phyloP scores from a whole-genome alignment of 805 yeast genomes.

The Kodamaea kakaduensis region DNA sequence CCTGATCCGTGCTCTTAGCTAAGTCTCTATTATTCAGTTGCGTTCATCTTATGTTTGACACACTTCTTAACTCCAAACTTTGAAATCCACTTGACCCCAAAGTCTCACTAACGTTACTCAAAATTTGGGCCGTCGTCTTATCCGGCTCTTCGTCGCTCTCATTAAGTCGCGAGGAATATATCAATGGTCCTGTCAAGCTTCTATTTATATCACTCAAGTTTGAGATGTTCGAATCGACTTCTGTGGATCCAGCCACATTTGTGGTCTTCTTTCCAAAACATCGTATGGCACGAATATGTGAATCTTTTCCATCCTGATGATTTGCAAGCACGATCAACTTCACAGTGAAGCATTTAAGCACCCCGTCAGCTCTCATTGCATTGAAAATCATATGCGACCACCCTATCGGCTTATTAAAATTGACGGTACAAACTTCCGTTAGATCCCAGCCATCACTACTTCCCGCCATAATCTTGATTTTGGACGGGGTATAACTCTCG shows the following conservation, averaged over 20 bases:
- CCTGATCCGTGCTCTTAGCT: too few species aligned
- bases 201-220: slow-evolving; percentile 11
- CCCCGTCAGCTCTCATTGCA: slow-evolving; percentile 49
- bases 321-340: slow-evolving; percentile 65
- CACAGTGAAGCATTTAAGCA: slow-evolving; percentile 63
- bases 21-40: too few species aligned
- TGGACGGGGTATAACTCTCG: slow-evolving; percentile 89
- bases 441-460: slow-evolving; percentile 72
- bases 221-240: slow-evolving; percentile 8
- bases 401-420: slow-evolving; percentile 65
- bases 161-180: too few species aligned
- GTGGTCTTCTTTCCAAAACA: slow-evolving; percentile 43
- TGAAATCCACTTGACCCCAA: slow-evolving; percentile 44
- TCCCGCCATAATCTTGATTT: slow-evolving; percentile 64
- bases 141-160: slow-evolving; percentile 17
- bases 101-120: slow-evolving; percentile 33
- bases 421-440: slow-evolving; percentile 57
- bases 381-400: slow-evolving; percentile 69
- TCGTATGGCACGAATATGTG: slow-evolving; percentile 75
- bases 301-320: slow-evolving; percentile 94
- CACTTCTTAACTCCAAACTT: slow-evolving; percentile 33
- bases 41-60: slow-evolving; percentile 37
- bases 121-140: slow-evolving; percentile 22
- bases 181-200: too few species aligned
- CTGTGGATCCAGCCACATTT: slow-evolving; percentile 20